Conservation (phyloP, 148 eudicot species). For the Rhododendron vialii region DNA sequence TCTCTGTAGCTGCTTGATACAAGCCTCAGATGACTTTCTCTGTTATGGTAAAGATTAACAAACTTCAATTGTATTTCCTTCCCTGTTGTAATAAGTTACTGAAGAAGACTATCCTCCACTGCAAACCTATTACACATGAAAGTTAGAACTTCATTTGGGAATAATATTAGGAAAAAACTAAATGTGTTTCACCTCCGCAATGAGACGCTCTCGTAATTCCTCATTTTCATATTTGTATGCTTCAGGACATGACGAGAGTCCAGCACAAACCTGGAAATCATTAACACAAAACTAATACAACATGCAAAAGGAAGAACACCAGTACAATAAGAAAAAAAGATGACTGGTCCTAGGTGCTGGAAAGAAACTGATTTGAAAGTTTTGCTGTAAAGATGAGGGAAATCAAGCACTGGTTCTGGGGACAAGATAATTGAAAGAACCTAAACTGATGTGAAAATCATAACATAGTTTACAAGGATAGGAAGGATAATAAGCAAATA, state of each 20-base stretch:
- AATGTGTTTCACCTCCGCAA: slow-evolving; percentile 59
- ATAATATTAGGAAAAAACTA: neutral
- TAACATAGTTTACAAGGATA: too few species aligned
- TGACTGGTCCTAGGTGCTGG: neutral
- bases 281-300: slow-evolving; percentile 3
- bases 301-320: neutral
- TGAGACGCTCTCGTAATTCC: slow-evolving; percentile 84
- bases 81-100: slow-evolving; percentile 3
- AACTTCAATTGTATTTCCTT: neutral
- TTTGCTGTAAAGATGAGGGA: neutral
- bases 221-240: slow-evolving; percentile 91
- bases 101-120: neutral
- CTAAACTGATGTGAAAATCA: neutral
- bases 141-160: neutral
- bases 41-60: slow-evolving; percentile 24
- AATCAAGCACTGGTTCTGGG: neutral
- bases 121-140: neutral
- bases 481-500: neutral
- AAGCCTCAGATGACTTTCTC: slow-evolving; percentile 84
- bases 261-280: slow-evolving; percentile 86
- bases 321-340: neutral
- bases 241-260: slow-evolving; percentile 89
- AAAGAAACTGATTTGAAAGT: neutral
- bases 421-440: neutral
- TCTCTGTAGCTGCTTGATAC: slow-evolving; percentile 62